These are phyloP conservation scores for Cyclotella cryptica DNA, from an alignment of 108 stramenopile genomes.

Conservation along the genomic window DNA sequence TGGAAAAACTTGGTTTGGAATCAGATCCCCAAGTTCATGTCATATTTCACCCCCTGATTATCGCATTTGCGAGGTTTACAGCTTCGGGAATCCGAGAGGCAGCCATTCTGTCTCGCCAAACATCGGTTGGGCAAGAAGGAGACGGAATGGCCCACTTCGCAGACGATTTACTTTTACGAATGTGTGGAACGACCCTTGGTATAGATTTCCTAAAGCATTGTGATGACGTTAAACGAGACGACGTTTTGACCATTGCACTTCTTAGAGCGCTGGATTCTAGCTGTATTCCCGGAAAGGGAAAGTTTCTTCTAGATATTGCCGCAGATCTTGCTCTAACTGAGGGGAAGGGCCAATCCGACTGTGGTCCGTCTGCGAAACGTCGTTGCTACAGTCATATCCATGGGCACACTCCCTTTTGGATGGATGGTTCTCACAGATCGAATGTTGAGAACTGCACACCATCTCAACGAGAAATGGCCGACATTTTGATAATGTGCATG, in stretches of 20 bases:
- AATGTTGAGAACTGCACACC: neutral
- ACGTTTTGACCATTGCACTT: conserved; percentile 26
- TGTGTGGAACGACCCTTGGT: conserved; percentile 29
- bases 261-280: conserved; percentile 35
- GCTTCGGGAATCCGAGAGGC: conserved; percentile 32
- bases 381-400: conserved; percentile 9
- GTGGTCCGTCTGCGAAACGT: conserved; percentile 28
- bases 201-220: conserved; percentile 22
- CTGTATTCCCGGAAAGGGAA: conserved; percentile 24
- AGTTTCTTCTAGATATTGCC: conserved; percentile 35
- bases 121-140: conserved; percentile 21
- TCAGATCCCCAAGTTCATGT: conserved; percentile 27
- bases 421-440: neutral
- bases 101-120: conserved; percentile 13
- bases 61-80: conserved; percentile 24
- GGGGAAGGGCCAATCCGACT: neutral
- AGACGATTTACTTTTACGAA: conserved; percentile 41
- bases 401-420: neutral
- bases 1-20: conserved; percentile 41
- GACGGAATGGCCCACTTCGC: conserved; percentile 20
- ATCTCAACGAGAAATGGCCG: conserved; percentile 17
- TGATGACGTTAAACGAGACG: conserved; percentile 9
- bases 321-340: conserved; percentile 12
- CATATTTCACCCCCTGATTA: conserved; percentile 43
- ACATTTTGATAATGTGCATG: conserved; percentile 34